Percentiles rank a stretch among this genome's conserved stretches.
Conservation (phyloP, 805 yeast genomes). For the Wickerhamiella sorbophila region DNA sequence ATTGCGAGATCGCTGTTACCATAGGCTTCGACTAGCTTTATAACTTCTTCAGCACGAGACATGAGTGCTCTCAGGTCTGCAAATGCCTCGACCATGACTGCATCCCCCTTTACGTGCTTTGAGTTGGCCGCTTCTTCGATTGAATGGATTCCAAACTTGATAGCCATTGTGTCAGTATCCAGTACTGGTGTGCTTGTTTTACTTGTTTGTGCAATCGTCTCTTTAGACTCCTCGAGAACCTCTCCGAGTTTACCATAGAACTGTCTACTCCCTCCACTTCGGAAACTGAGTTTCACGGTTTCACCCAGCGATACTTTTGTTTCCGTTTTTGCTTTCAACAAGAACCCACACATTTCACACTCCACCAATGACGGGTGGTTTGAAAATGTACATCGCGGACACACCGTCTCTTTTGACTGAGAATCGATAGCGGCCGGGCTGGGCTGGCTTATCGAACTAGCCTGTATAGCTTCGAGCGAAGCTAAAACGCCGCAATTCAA, state of each 20-base stretch:
- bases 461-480: slow-evolving; percentile 26
- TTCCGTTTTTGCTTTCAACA: slow-evolving; percentile 24
- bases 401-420: too few species aligned
- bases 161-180: neutral
- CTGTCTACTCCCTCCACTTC: slow-evolving; percentile 48
- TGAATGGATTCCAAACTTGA: slow-evolving; percentile 3
- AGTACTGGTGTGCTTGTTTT: neutral
- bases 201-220: neutral
- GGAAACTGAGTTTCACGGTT: slow-evolving; percentile 36
- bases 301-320: slow-evolving; percentile 30
- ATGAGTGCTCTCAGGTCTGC: neutral
- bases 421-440: too few species aligned
- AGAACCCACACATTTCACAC: slow-evolving; percentile 82
- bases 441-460: slow-evolving; percentile 12
- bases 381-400: slow-evolving; percentile 58
- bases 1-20: slow-evolving; percentile 7
- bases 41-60: slow-evolving; percentile 56
- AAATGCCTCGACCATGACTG: neutral
- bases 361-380: slow-evolving; percentile 65
- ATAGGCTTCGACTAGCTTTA: slow-evolving; percentile 34
- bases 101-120: neutral
- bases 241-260: slow-evolving; percentile 36
- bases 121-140: neutral
- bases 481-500: slow-evolving; percentile 48
- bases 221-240: slow-evolving; percentile 28